Percentiles rank a stretch among this genome's conserved stretches.
Evolutionary conservation across 345 rosid species (phyloP).

Genomic region (Heritiera fomes): DNA sequence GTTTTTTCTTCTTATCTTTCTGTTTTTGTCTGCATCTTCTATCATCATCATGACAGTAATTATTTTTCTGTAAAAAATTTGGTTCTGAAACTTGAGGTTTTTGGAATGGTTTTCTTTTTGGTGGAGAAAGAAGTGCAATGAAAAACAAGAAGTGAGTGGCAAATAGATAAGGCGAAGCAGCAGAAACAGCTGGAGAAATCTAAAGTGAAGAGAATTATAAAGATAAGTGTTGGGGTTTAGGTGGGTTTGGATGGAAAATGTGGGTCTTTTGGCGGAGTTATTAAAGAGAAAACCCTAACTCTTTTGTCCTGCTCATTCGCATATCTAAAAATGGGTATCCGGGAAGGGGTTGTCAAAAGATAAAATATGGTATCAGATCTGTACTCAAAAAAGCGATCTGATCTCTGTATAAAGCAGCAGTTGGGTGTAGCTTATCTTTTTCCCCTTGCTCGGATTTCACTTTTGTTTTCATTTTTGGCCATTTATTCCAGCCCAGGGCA

Average conservation of each 20-base stretch:
- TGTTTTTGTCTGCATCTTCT: background rate
- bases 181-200: background rate
- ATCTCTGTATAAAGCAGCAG: background rate
- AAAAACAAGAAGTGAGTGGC: background rate
- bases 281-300: constrained; percentile 7
- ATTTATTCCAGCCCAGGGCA: background rate
- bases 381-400: background rate
- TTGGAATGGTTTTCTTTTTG: background rate
- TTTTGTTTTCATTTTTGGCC: background rate
- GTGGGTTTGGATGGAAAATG: background rate
- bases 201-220: background rate
- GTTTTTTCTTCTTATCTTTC: too few species aligned
- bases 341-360: background rate
- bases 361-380: background rate
- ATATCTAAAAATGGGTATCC: background rate
- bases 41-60: background rate
- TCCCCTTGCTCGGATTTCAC: background rate
- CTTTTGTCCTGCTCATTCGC: background rate
- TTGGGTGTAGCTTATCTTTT: background rate
- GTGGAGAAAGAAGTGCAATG: background rate
- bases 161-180: background rate
- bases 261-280: background rate
- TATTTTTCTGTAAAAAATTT: background rate
- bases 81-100: background rate
- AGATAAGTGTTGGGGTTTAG: background rate